phyloP scores from a whole-genome alignment of 345 rosid genomes.

The Aquilaria malaccensis region DNA sequence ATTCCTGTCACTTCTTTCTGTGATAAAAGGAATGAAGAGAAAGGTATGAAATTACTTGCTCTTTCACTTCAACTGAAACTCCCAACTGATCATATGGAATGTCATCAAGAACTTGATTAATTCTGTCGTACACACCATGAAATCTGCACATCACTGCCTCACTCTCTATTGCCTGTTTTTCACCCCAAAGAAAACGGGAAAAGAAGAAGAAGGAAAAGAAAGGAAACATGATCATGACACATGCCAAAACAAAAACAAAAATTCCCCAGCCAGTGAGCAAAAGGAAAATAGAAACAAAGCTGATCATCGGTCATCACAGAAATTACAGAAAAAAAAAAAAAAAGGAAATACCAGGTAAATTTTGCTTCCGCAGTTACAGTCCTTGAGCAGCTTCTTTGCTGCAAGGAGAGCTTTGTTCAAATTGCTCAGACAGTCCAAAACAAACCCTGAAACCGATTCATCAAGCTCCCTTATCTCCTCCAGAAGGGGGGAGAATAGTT shows the following conservation, averaged over 20 bases:
- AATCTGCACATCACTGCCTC: slow-evolving; percentile 50
- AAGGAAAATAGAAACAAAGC: not conserved
- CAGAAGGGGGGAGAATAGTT: slow-evolving; percentile 48
- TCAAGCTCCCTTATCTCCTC: slow-evolving; percentile 41
- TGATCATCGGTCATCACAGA: not conserved
- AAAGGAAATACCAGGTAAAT: slow-evolving; percentile 38
- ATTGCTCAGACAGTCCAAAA: slow-evolving; percentile 22
- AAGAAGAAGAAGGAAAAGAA: not conserved
- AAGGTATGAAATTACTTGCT: slow-evolving; percentile 32
- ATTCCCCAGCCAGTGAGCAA: not conserved
- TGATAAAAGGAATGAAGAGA: not conserved
- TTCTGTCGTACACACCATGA: slow-evolving; percentile 40
- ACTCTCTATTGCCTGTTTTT: slow-evolving; percentile 48
- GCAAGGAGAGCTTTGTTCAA: slow-evolving; percentile 33
- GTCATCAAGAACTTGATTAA: slow-evolving; percentile 40
- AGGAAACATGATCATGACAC: not conserved
- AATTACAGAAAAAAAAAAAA: not conserved
- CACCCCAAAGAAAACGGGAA: not conserved
- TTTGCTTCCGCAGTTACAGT: slow-evolving; percentile 52
- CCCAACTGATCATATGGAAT: slow-evolving; percentile 40
- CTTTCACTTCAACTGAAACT: slow-evolving; percentile 50
- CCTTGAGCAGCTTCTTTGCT: slow-evolving; percentile 50
- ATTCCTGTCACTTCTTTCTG: too few species aligned
- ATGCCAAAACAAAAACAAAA: not conserved
- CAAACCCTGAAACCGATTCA: slow-evolving; percentile 5